These are phyloP conservation scores for Colletotrichum costaricense DNA, from an alignment of 2,329 filamentous ascomycete genomes.

Conservation along the genomic window DNA sequence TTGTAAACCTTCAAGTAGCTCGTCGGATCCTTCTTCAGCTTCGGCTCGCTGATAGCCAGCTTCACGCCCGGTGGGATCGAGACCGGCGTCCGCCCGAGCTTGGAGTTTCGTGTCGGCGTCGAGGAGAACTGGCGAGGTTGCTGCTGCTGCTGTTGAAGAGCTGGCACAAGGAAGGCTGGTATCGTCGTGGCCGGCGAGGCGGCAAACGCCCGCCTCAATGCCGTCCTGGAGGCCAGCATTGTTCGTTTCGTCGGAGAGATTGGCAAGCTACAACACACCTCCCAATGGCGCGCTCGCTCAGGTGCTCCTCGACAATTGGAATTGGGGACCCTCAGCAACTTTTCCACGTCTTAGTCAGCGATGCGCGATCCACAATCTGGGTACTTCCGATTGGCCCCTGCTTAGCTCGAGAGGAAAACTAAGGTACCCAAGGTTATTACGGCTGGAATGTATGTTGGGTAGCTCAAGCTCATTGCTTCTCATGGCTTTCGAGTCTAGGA, in stretches of 20 bases:
- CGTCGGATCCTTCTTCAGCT: slow-evolving; percentile 63
- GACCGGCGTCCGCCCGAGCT: slow-evolving; percentile 86
- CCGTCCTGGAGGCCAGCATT: slow-evolving; percentile 75
- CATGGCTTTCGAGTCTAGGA: too few species aligned
- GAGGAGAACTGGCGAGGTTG: slow-evolving; percentile 74
- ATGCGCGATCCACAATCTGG: not conserved
- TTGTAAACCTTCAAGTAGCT: slow-evolving; percentile 71
- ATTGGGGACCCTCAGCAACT: slow-evolving; percentile 38
- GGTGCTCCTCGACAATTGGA: slow-evolving; percentile 6
- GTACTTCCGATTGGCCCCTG: slow-evolving; percentile 15
- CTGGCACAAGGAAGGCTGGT: slow-evolving; percentile 79
- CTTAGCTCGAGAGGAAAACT: not conserved
- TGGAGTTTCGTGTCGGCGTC: slow-evolving; percentile 75
- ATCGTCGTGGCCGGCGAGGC: slow-evolving; percentile 64
- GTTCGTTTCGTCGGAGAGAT: slow-evolving; percentile 45
- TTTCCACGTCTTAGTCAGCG: slow-evolving; percentile 48
- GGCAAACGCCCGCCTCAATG: slow-evolving; percentile 66
- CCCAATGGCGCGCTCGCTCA: slow-evolving; percentile 10
- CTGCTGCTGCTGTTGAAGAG: slow-evolving; percentile 61
- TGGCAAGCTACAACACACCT: slow-evolving; percentile 34
- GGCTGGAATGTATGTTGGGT: not conserved
- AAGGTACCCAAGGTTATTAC: not conserved
- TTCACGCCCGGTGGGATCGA: slow-evolving; percentile 87
- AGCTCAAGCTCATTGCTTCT: not conserved
- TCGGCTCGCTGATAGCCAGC: slow-evolving; percentile 75